Percentiles rank a stretch among this genome's conserved stretches.
phyloP scores from a whole-genome alignment of 345 rosid genomes.

The Eucalyptus grandis region DNA sequence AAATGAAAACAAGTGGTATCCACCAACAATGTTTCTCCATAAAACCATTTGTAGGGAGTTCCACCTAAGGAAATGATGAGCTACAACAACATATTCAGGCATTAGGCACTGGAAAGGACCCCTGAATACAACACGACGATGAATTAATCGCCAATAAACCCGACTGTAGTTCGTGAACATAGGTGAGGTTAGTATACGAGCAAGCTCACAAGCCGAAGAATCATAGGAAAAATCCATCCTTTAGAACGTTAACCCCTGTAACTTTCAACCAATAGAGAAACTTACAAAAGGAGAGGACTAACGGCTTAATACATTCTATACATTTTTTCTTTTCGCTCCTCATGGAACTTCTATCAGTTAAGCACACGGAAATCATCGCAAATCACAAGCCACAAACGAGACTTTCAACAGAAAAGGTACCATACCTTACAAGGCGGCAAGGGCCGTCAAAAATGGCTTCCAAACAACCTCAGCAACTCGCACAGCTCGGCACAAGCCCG shows the following conservation, averaged over 20 bases:
- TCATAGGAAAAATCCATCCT: background rate
- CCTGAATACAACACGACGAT: background rate
- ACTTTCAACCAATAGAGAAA: background rate
- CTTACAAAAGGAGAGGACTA: background rate
- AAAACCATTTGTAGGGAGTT: background rate
- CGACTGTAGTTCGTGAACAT: background rate
- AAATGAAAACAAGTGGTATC: background rate
- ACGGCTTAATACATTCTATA: background rate
- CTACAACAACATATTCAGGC: background rate
- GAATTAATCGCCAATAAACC: background rate
- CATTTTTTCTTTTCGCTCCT: background rate
- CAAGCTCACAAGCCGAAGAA: background rate
- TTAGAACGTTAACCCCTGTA: background rate
- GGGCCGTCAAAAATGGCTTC: background rate
- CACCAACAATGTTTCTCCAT: background rate
- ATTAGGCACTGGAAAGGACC: background rate
- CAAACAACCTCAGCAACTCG: background rate
- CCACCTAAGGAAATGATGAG: background rate
- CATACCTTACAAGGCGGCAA: background rate
- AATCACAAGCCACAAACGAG: background rate
- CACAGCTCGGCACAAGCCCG: background rate
- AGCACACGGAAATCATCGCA: background rate
- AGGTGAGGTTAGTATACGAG: background rate
- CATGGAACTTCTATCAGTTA: background rate
- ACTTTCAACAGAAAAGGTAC: background rate